Conservation (phyloP, 202 grass and related monocot genomes). For the Hordeum pubiflorum region DNA sequence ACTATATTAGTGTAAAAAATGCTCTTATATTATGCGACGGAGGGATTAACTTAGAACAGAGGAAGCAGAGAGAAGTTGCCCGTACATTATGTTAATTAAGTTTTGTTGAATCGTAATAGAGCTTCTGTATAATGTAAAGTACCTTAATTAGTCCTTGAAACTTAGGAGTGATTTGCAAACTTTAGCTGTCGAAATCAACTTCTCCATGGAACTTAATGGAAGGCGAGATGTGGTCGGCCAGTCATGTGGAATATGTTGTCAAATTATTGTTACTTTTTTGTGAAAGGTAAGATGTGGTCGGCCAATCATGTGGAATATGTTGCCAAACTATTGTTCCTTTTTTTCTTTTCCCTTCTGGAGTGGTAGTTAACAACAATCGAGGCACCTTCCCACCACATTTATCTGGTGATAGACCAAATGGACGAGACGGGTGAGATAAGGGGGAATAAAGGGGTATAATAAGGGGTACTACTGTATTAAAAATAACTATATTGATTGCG, state of each 20-base stretch:
- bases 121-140: not conserved
- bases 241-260: not conserved
- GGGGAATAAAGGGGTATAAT: conserved; percentile 19
- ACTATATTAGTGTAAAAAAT: too few species aligned
- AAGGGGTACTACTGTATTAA: not conserved
- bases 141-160: not conserved
- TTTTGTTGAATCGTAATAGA: not conserved
- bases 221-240: not conserved
- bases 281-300: too few species aligned
- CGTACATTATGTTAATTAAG: too few species aligned
- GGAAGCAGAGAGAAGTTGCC: not conserved
- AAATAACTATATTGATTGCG: not conserved
- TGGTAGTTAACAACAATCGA: not conserved
- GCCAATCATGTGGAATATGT: not conserved
- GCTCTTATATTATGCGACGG: too few species aligned
- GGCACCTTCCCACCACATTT: not conserved
- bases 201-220: not conserved
- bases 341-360: not conserved
- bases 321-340: not conserved
- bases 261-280: not conserved
- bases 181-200: not conserved
- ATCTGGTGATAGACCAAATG: not conserved
- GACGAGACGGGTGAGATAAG: not conserved
- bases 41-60: not conserved
- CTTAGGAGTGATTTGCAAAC: not conserved